Conservation (phyloP, 768 basidiomycete genomes). For the Lactarius sanguifluus region DNA sequence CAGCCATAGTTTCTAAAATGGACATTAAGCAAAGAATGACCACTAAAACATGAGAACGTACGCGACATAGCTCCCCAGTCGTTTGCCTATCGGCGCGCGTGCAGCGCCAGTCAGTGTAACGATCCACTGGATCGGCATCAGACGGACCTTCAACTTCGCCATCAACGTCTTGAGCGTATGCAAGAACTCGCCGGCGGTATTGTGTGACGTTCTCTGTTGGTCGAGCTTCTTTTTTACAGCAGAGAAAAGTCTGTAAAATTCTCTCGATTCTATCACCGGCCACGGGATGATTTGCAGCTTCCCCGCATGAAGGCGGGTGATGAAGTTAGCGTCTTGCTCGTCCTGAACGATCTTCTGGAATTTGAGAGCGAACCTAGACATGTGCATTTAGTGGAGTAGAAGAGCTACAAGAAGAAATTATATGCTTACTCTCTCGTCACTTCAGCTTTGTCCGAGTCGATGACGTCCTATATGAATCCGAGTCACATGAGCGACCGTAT, state of each 20-base stretch:
- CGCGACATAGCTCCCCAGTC: conserved; percentile 67
- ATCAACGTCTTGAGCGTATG: conserved; percentile 60
- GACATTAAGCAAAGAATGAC: not conserved
- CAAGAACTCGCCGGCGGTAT: conserved; percentile 54
- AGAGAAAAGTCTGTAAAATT: conserved; percentile 57
- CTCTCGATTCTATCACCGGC: conserved; percentile 63
- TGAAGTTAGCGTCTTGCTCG: conserved; percentile 63
- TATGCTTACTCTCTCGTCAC: conserved; percentile 55
- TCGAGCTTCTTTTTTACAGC: conserved; percentile 49
- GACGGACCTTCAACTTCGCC: conserved; percentile 61
- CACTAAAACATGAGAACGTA: conserved; percentile 36
- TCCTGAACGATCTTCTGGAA: conserved; percentile 62
- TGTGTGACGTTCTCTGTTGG: conserved; percentile 50
- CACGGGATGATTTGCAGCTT: conserved; percentile 60
- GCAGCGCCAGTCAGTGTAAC: not conserved
- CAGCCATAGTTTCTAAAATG: conserved; percentile 46
- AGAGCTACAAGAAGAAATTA: not conserved
- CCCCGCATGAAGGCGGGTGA: conserved; percentile 57
- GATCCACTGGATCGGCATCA: not conserved
- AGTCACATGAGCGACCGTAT: too few relatives aligned
- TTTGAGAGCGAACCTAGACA: conserved; percentile 51
- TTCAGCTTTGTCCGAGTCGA: conserved; percentile 59
- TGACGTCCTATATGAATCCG: conserved; percentile 49
- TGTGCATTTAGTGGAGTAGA: not conserved
- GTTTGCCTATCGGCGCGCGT: conserved; percentile 44